Conservation (phyloP, 495 filamentous ascomycete species). For the Xylaria flabelliformis region DNA sequence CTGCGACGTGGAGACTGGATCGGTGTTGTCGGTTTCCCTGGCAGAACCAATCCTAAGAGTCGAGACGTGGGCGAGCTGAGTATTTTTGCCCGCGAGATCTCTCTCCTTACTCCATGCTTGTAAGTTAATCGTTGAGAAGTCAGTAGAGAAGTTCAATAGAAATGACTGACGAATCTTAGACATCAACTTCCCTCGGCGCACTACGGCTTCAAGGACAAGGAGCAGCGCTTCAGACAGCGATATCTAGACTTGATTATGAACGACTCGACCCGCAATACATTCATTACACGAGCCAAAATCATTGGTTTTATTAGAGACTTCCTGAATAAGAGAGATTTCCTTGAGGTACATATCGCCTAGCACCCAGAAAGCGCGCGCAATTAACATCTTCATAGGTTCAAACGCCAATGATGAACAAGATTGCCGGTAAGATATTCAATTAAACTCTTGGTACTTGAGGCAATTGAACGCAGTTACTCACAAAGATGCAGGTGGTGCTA, state of each 20-base stretch:
- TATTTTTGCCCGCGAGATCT: slow-evolving; percentile 86
- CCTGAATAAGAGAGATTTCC: slow-evolving; percentile 84
- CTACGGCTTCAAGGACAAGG: slow-evolving; percentile 93
- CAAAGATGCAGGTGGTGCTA: slow-evolving; percentile 70
- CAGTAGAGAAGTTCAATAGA: not conserved
- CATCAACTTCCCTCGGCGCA: slow-evolving; percentile 92
- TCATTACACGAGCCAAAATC: slow-evolving; percentile 83
- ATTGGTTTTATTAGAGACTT: slow-evolving; percentile 83
- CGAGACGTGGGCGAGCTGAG: slow-evolving; percentile 86
- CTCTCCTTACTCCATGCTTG: slow-evolving; percentile 87
- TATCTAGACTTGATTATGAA: slow-evolving; percentile 98
- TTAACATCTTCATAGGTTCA: slow-evolving; percentile 61
- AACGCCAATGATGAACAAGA: slow-evolving; percentile 96
- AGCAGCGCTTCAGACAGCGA: slow-evolving; percentile 87
- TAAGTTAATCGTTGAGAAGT: not conserved
- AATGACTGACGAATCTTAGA: slow-evolving; percentile 1
- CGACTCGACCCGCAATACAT: slow-evolving; percentile 76
- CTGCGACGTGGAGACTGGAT: slow-evolving; percentile 86
- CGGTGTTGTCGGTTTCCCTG: slow-evolving; percentile 75
- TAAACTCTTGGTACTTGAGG: not conserved
- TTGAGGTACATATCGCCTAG: slow-evolving; percentile 55
- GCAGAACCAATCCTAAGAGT: slow-evolving; percentile 88
- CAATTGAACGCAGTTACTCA: not conserved
- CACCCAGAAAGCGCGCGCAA: not conserved
- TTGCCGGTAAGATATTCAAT: slow-evolving; percentile 62